These are phyloP conservation scores for Verticillium zaregamsianum DNA, from an alignment of 2,329 filamentous ascomycete genomes.

Conservation along the genomic window DNA sequence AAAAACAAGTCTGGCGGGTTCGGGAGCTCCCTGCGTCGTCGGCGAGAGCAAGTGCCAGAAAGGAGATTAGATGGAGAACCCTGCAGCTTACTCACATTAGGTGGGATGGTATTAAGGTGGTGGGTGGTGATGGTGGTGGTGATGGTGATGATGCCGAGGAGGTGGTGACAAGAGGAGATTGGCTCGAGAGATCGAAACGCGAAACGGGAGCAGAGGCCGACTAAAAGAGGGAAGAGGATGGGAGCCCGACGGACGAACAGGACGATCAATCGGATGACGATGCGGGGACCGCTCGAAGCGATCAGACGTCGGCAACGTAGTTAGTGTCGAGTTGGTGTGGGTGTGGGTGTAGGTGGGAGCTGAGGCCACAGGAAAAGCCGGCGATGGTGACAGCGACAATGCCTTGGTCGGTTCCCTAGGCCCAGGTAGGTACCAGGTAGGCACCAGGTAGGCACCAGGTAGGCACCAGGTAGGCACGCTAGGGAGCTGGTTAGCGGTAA, in stretches of 20 bases:
- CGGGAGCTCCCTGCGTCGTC: background rate
- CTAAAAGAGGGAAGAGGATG: background rate
- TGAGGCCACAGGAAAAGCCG: background rate
- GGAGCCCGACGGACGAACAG: background rate
- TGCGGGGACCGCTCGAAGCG: background rate
- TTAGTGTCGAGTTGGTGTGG: background rate
- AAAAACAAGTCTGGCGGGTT: background rate
- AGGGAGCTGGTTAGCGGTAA: too few species aligned
- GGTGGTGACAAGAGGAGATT: background rate
- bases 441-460: too few species aligned
- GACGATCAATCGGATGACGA: conserved; percentile 9
- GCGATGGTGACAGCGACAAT: too few species aligned
- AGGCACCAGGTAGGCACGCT: too few species aligned
- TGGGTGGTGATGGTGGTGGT: background rate
- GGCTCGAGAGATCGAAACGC: background rate
- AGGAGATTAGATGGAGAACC: background rate
- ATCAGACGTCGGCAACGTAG: background rate
- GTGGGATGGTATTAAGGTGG: background rate
- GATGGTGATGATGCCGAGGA: background rate
- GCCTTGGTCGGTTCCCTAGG: too few species aligned
- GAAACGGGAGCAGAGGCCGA: background rate
- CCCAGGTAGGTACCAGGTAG: too few species aligned
- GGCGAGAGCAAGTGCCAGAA: background rate
- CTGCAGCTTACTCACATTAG: background rate
- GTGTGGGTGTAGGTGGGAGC: background rate